Conservation (phyloP, 495 filamentous ascomycete genomes). For the Aspergillus sclerotioniger region DNA sequence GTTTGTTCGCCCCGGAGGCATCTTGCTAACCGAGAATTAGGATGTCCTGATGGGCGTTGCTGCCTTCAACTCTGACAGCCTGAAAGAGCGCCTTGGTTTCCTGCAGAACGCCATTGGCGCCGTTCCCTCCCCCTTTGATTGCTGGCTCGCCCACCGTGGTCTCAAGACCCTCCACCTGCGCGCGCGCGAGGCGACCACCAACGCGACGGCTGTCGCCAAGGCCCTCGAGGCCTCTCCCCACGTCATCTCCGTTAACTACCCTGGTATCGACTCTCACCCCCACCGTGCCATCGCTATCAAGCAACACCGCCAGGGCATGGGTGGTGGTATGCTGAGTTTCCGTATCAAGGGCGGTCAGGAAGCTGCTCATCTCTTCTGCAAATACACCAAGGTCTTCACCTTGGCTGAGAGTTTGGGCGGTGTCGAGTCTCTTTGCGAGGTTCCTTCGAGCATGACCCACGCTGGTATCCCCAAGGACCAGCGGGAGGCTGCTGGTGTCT, state of each 20-base stretch:
- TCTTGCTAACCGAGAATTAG: conserved; percentile 35
- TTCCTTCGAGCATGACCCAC: conserved; percentile 94
- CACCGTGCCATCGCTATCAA: conserved; percentile 80
- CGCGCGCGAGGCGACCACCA: conserved; percentile 76
- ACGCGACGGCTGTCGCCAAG: conserved; percentile 74
- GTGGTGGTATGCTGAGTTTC: conserved; percentile 97
- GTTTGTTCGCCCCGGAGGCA: not conserved
- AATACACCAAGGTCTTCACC: conserved; percentile 84
- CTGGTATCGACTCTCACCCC: conserved; percentile 80
- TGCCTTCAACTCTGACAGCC: conserved; percentile 83
- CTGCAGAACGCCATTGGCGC: conserved; percentile 97
- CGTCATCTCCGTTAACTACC: conserved; percentile 91
- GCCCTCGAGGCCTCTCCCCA: conserved; percentile 77
- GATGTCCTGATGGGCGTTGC: conserved; percentile 98
- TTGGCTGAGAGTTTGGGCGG: conserved; percentile 92
- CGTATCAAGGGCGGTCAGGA: conserved; percentile 83
- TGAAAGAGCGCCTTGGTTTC: conserved; percentile 78
- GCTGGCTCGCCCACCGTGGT: conserved; percentile 97
- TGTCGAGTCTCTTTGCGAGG: conserved; percentile 87
- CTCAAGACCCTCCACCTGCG: conserved; percentile 96
- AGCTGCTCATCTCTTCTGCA: conserved; percentile 90
- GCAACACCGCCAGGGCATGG: conserved; percentile 93
- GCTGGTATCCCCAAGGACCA: conserved; percentile 87
- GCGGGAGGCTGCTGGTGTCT: conserved; percentile 91
- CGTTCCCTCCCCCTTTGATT: conserved; percentile 92